Evolutionary conservation across 2,329 filamentous ascomycete species (phyloP).

Genomic region (Claviceps purpurea): DNA sequence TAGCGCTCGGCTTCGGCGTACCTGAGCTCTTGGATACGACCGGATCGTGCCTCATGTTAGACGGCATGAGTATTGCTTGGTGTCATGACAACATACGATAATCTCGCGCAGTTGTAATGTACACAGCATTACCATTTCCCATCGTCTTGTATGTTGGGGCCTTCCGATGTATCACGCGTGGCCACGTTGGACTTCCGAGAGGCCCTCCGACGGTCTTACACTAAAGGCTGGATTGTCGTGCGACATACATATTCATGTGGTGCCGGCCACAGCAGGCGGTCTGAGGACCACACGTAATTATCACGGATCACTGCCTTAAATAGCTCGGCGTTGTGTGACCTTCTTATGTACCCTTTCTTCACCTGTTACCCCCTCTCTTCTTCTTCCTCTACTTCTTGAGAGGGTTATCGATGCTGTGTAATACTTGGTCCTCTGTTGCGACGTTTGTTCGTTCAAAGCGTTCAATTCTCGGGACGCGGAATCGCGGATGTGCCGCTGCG

Average conservation of each 20-base stretch:
- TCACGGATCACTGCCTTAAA: background rate
- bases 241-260: background rate
- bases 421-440: background rate
- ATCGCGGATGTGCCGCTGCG: no score
- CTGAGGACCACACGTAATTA: background rate
- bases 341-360: background rate
- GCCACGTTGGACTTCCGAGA: background rate
- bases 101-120: background rate
- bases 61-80: background rate
- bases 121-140: background rate
- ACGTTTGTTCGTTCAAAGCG: no score
- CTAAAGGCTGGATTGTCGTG: background rate
- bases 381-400: background rate
- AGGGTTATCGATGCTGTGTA: background rate
- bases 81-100: background rate
- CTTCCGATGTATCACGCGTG: background rate
- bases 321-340: background rate
- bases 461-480: no score
- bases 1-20: background rate
- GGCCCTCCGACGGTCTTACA: background rate
- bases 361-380: background rate
- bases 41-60: background rate
- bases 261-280: background rate
- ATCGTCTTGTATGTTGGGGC: no score
- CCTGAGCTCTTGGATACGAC: background rate